Evolutionary conservation across 768 basidiomycete genomes (phyloP).

Genomic region (Boletus subparvulus): DNA sequence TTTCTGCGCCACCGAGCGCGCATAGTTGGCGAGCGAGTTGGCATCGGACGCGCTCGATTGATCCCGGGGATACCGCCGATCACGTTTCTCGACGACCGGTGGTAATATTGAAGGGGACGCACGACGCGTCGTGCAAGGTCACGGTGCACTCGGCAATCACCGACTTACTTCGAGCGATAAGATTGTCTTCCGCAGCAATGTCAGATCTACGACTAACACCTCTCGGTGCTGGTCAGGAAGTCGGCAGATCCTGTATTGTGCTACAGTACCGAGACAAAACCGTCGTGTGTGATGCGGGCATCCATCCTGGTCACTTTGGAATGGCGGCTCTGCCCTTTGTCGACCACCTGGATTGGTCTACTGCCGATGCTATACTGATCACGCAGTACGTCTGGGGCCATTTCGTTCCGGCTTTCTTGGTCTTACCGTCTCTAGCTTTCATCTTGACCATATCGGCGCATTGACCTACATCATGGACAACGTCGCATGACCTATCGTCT

Average conservation of each 20-base stretch:
- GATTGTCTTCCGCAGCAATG: conserved; percentile 31
- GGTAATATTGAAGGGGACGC: no score
- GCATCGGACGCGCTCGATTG: conserved; percentile 97
- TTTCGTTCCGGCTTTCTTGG: neutral
- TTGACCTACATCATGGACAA: conserved; percentile 97
- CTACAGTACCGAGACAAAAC: conserved; percentile 88
- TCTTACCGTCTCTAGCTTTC: conserved; percentile 59
- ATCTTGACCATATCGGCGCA: conserved; percentile 94
- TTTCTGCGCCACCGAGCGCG: conserved; percentile 84
- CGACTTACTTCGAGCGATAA: neutral
- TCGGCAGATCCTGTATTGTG: conserved; percentile 93
- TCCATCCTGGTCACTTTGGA: conserved; percentile 91
- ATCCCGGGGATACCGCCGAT: conserved; percentile 94
- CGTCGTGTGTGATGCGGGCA: conserved; percentile 92
- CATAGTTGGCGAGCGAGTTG: conserved; percentile 94
- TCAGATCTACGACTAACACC: conserved; percentile 74
- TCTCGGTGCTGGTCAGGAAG: conserved; percentile 95
- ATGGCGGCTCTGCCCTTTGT: conserved; percentile 93
- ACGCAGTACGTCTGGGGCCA: conserved; percentile 71
- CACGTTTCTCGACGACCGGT: conserved; percentile 65
- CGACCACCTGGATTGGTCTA: conserved; percentile 96
- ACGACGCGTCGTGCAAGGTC: no score
- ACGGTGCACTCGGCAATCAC: conserved; percentile 23
- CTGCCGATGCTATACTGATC: conserved; percentile 89
- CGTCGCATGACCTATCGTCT: neutral